Evolutionary conservation across 192 early-diverging fungal species (phyloP), one percentile per base, ranked within the genome.

Genomic region (Umbelopsis sp.): DNA sequence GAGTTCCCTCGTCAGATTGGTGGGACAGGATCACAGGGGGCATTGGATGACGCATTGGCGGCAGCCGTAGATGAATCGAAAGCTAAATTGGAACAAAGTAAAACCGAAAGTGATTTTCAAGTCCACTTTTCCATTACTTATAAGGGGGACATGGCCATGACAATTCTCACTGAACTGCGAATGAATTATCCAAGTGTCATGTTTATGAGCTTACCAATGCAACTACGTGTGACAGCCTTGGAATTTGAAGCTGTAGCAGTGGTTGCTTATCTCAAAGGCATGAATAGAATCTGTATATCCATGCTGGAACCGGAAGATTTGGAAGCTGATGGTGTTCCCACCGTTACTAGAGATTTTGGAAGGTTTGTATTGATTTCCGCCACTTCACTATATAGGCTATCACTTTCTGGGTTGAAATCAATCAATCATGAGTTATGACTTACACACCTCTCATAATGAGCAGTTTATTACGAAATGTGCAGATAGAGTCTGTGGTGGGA

Each of bases 101-200:
- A 53, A 46, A 77, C 75, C 0, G 87, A 90, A 76, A 90, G 81
- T 23, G 88, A 90, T 73, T 84, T 91, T 74, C 93, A 94, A 76
- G 51, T 92, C 8, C 74, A 82, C 11, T 72, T 92, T 41, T 66
- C 74, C 16, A 78, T 93, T 1, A 69, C 81, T n/a, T 94, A 94
- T 67, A 82, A 85, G 46, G 92, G 93, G 21, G 83, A 91, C 67
- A 90, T 94, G 89, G 79, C 81, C 4, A 84, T 92, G 75, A 85
- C 87, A 15, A 70, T 94, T 1, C 53, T 81, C 16, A 93, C 90
- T 1, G 88, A 90, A 71, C 65, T 94, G 23, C 79, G 87, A 20
- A 86, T 94, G 72, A 91, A 93, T 74, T 91, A 94, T 74, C 90
- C 91, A 10, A 88, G 88, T 9, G 73, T 86, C 66, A 85, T 87